Conservation (phyloP, 495 filamentous ascomycete genomes). For the Annulohypoxylon stygium region DNA sequence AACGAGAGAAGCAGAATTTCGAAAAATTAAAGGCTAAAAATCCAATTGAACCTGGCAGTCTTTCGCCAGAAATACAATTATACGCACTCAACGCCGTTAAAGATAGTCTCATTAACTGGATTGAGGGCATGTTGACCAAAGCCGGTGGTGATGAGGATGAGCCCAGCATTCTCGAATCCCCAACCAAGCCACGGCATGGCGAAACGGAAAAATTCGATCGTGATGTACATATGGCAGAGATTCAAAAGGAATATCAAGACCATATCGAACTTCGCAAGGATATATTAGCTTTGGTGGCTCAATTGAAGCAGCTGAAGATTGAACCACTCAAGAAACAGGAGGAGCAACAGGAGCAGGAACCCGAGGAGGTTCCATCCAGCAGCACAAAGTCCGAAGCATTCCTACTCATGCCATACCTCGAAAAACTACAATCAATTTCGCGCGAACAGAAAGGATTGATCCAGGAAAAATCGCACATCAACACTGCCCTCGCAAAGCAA, state of each 20-base stretch:
- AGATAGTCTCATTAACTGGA: conserved; percentile 77
- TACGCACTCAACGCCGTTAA: conserved; percentile 68
- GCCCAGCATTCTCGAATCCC: conserved; percentile 54
- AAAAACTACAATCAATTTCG: conserved; percentile 66
- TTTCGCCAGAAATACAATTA: conserved; percentile 55
- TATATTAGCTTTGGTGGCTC: conserved; percentile 53
- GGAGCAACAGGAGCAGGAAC: conserved; percentile 32
- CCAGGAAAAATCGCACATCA: conserved; percentile 73
- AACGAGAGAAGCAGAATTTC: conserved; percentile 72
- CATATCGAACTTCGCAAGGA: conserved; percentile 61
- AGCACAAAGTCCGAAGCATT: conserved; percentile 52
- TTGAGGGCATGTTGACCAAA: conserved; percentile 73
- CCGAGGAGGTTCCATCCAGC: conserved; percentile 48
- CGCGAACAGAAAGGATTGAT: conserved; percentile 72
- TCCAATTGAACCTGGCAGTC: conserved; percentile 45
- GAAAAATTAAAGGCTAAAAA: conserved; percentile 65
- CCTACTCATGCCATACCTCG: conserved; percentile 68
- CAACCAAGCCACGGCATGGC: conserved; percentile 53
- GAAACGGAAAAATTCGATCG: conserved; percentile 63
- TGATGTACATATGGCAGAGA: conserved; percentile 53
- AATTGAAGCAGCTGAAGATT: conserved; percentile 41
- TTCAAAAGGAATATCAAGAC: conserved; percentile 63
- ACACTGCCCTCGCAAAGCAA: conserved; percentile 69
- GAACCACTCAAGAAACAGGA: conserved; percentile 14
- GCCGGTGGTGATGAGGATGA: conserved; percentile 61